Evolutionary conservation across 73 alveolate species (phyloP).

Genomic region (Urostyla sp.): DNA sequence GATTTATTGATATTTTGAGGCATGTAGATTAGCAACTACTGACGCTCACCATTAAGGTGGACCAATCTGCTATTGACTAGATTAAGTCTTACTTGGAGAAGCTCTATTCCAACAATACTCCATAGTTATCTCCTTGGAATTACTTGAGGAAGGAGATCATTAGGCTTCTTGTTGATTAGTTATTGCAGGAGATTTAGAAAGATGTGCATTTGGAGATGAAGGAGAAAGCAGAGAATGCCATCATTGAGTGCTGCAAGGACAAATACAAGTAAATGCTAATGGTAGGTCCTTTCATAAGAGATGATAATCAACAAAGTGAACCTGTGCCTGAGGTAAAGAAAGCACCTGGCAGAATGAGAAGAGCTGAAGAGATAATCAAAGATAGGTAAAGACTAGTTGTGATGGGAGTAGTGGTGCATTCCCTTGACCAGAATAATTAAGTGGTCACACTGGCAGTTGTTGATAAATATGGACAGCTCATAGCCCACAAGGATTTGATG

Average conservation of each 20-base stretch:
- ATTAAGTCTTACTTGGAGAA: no score
- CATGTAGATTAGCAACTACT: not conserved
- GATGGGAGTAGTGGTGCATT: conserved; percentile 43
- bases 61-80: no score
- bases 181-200: not conserved
- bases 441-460: conserved; percentile 34
- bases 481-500: conserved; percentile 26
- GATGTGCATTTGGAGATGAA: conserved; percentile 34
- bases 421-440: not conserved
- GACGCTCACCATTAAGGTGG: no score
- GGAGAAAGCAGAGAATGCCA: conserved; percentile 42
- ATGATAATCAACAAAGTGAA: not conserved
- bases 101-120: no score
- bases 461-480: conserved; percentile 56
- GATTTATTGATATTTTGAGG: conserved; percentile 1
- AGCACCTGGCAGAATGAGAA: not conserved
- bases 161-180: not conserved
- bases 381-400: conserved; percentile 49
- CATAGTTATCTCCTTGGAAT: no score
- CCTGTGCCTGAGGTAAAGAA: not conserved
- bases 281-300: conserved; percentile 50
- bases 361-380: not conserved
- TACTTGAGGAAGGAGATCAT: not conserved
- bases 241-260: conserved; percentile 29
- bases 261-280: not conserved